phyloP scores from a whole-genome alignment of 768 basidiomycete genomes.

The Leccinum disarticulatum region DNA sequence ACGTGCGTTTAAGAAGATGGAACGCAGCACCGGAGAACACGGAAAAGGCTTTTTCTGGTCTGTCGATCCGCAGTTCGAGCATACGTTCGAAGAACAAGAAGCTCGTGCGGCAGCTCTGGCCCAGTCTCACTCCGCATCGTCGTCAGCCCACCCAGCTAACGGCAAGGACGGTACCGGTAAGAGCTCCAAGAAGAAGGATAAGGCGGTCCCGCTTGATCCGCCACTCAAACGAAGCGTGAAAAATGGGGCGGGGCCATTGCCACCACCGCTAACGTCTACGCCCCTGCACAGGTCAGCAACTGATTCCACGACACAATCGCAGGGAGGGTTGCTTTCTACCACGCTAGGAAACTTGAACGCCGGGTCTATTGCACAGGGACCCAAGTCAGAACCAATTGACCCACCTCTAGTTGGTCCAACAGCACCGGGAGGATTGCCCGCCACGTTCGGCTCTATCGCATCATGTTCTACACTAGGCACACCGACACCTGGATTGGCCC shows the following conservation, averaged over 20 bases:
- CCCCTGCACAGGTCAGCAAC: conserved; percentile 43
- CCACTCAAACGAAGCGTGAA: conserved; percentile 70
- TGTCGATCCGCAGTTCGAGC: conserved; percentile 72
- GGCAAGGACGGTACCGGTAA: conserved; percentile 39
- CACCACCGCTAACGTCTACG: conserved; percentile 67
- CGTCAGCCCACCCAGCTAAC: conserved; percentile 19
- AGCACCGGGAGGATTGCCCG: neutral
- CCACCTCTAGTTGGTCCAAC: conserved; percentile 4
- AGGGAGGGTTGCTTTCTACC: conserved; percentile 6
- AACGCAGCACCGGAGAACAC: conserved; percentile 78
- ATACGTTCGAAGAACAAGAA: conserved; percentile 70
- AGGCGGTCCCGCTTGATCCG: conserved; percentile 52
- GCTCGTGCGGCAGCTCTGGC: conserved; percentile 42
- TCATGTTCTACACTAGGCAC: conserved; percentile 8
- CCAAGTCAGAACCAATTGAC: conserved; percentile 10
- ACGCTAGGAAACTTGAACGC: neutral
- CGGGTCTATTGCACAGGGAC: neutral
- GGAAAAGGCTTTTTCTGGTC: conserved; percentile 96
- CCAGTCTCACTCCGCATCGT: conserved; percentile 25
- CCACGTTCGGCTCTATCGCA: neutral
- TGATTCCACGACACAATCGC: conserved; percentile 4
- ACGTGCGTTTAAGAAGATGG: conserved; percentile 88
- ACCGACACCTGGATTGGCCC: conserved; percentile 8
- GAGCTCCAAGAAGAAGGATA: conserved; percentile 57
- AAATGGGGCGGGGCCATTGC: conserved; percentile 55